Evolutionary conservation across 1,139 yeast genomes (phyloP).

Genomic region (Taphrina sp.): DNA sequence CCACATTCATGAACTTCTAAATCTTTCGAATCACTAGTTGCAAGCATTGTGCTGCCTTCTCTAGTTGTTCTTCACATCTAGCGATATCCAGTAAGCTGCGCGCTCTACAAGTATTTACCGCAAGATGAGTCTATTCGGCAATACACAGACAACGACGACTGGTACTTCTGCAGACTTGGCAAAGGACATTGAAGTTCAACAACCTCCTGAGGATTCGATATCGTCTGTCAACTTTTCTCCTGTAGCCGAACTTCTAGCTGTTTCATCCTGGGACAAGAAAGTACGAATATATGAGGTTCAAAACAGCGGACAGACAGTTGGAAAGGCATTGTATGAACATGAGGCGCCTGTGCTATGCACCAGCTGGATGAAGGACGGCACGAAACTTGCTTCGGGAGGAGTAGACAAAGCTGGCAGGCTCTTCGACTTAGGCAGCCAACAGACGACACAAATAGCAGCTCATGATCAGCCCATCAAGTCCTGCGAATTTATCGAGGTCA

Average conservation of each 20-base stretch:
- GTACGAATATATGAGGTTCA: slow-evolving; percentile 88
- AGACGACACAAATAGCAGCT: slow-evolving; percentile 75
- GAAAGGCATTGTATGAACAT: slow-evolving; percentile 86
- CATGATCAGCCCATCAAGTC: slow-evolving; percentile 80
- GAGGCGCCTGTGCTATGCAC: slow-evolving; percentile 82
- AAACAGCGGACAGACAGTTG: slow-evolving; percentile 68
- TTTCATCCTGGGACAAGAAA: slow-evolving; percentile 92
- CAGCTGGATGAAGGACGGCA: slow-evolving; percentile 82
- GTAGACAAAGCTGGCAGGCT: slow-evolving; percentile 85
- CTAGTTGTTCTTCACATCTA: too few relatives aligned
- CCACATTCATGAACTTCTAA: too few relatives aligned
- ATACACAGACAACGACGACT: too few relatives aligned
- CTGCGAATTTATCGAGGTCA: slow-evolving; percentile 76
- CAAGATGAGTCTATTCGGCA: too few relatives aligned
- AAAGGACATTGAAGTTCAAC: slow-evolving; percentile 29
- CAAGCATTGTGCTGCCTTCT: too few relatives aligned
- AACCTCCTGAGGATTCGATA: slow-evolving; percentile 86
- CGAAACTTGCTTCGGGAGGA: slow-evolving; percentile 86
- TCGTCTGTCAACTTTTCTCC: slow-evolving; percentile 90
- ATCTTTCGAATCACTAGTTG: too few relatives aligned
- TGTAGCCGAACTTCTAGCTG: slow-evolving; percentile 76
- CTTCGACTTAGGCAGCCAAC: slow-evolving; percentile 80
- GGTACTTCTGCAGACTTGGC: slow-evolving; percentile 39
- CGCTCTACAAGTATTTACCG: too few relatives aligned
- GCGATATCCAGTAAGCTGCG: too few relatives aligned